Base-by-base conservation (phyloP, 768 basidiomycete genomes). In the Ramaria sp. region DNA sequence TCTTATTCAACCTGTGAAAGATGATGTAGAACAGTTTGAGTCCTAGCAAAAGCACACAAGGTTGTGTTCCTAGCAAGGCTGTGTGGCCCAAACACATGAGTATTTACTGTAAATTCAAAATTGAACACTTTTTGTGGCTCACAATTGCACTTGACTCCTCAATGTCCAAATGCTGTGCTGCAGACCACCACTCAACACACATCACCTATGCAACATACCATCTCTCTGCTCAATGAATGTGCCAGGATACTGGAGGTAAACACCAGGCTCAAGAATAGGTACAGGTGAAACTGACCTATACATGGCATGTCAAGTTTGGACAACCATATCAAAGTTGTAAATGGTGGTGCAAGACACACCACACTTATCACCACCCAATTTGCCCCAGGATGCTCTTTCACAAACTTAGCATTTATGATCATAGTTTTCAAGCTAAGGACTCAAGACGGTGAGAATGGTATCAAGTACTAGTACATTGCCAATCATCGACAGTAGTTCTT, bases 391-490 rank as follows among this genome's bases (percentile, higher is more conserved):
- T n/a, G n/a, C n/a, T 81, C 86, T 0, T 54, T 81, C 15, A 60
- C 72, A 42, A 90, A 87, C 60, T 72, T 76, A 0, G 39, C 76
- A 12, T 52, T 81, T 3, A 68, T 92, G 4, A 60, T 76, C 1
- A 56, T 63, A 2, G 78, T 87, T 3, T 91, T 93, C 69, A 75
- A 80, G n/a, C 69, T 86, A 51, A 83, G 81, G 64, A 75, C 68
- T 0, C 86, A 89, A 64, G 83, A 90, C 63, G 82, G 89, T 84
- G 49, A 17, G 70, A 61, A 37, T 42, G 6, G 31, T 53, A 5
- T 38, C 30, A 17, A n/a, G n/a, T n/a, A n/a, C n/a, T n/a, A n/a
- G n/a, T n/a, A n/a, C n/a, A n/a, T n/a, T n/a, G n/a, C n/a, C n/a
- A n/a, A n/a, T n/a, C n/a, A n/a, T n/a, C n/a, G n/a, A n/a, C n/a